Conservation (phyloP, 2,329 filamentous ascomycete genomes). For the Penicillium hordei region DNA sequence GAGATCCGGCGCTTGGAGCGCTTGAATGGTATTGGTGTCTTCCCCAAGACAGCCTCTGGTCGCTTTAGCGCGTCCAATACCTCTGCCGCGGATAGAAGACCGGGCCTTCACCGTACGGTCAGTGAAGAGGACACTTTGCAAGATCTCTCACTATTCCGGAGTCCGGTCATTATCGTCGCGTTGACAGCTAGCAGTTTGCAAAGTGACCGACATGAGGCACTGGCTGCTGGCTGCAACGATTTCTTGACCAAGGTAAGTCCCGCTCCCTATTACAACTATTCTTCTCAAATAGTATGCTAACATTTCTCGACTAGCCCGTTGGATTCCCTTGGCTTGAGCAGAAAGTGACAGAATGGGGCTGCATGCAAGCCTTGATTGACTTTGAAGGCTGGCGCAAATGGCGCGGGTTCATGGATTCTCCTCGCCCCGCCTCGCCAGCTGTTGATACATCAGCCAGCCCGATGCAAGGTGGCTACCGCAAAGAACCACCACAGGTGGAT, state of each 20-base stretch:
- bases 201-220: constrained; percentile 89
- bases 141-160: constrained; percentile 71
- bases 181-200: constrained; percentile 92
- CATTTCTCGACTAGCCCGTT: constrained; percentile 66
- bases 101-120: constrained; percentile 25
- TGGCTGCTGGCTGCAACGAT: constrained; percentile 96
- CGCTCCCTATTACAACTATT: not conserved
- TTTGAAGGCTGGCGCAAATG: constrained; percentile 97
- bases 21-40: constrained; percentile 89
- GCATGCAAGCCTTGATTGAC: constrained; percentile 98
- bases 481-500: constrained; percentile 10
- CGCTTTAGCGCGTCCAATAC: constrained; percentile 44
- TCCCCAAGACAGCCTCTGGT: constrained; percentile 66
- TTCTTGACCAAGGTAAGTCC: constrained; percentile 86
- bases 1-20: constrained; percentile 89
- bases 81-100: constrained; percentile 19
- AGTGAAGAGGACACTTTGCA: constrained; percentile 40
- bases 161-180: constrained; percentile 95
- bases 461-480: constrained; percentile 26
- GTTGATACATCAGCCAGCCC: constrained; percentile 28
- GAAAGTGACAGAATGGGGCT: constrained; percentile 99
- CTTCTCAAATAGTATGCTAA: constrained; percentile 6
- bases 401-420: constrained; percentile 69
- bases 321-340: constrained; percentile 97
- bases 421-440: constrained; percentile 19